Evolutionary conservation across 2,329 filamentous ascomycete species (phyloP).

Genomic region (Sporothrix brasiliensis): DNA sequence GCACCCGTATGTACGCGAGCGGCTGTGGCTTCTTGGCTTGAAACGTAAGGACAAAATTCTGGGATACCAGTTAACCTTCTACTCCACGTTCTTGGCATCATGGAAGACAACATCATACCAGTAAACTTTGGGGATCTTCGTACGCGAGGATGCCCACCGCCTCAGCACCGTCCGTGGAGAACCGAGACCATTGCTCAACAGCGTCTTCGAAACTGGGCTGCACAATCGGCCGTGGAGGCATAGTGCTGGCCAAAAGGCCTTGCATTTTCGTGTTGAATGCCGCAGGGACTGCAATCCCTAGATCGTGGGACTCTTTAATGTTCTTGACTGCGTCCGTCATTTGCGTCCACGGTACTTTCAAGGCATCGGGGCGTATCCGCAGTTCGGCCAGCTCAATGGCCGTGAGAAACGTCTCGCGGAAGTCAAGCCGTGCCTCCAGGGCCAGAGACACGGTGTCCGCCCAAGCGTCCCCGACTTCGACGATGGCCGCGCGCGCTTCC

Average conservation of each 20-base stretch:
- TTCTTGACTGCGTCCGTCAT: slow-evolving; percentile 55
- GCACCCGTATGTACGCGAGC: slow-evolving; percentile 77
- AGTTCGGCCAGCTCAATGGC: slow-evolving; percentile 55
- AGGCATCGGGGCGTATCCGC: slow-evolving; percentile 51
- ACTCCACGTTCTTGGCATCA: not conserved
- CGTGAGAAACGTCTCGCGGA: slow-evolving; percentile 66
- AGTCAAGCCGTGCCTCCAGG: slow-evolving; percentile 65
- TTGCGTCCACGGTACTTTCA: slow-evolving; percentile 56
- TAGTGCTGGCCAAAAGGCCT: slow-evolving; percentile 86
- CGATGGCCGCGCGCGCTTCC: slow-evolving; percentile 58
- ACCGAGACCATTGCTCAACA: slow-evolving; percentile 65
- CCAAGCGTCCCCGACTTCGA: slow-evolving; percentile 47
- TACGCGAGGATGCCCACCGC: slow-evolving; percentile 69
- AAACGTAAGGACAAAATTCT: slow-evolving; percentile 75
- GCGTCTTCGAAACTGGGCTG: slow-evolving; percentile 73
- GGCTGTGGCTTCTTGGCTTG: slow-evolving; percentile 81
- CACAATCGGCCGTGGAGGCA: slow-evolving; percentile 89
- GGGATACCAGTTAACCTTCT: not conserved
- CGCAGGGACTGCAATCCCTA: slow-evolving; percentile 69
- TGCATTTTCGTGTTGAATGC: slow-evolving; percentile 91
- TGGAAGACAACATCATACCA: slow-evolving; percentile 53
- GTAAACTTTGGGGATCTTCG: slow-evolving; percentile 66
- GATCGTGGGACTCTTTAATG: slow-evolving; percentile 61
- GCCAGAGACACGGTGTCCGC: slow-evolving; percentile 54
- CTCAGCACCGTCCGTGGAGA: slow-evolving; percentile 74